Percentiles rank a stretch among this genome's conserved stretches.
phyloP scores from a whole-genome alignment of 768 basidiomycete species.

The Suillus occidentalis region DNA sequence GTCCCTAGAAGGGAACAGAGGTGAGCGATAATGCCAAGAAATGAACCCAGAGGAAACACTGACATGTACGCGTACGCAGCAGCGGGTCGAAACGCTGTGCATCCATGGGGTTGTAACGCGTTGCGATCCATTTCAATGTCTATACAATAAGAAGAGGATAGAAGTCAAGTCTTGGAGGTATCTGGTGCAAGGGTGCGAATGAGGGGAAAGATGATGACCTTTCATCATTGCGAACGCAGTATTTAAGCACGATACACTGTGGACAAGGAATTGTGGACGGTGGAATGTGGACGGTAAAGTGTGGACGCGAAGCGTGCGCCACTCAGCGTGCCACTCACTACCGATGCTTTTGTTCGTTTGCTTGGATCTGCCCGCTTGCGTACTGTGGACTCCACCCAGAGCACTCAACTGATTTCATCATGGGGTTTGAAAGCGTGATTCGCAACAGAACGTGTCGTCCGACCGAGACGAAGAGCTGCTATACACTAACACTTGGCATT shows the following conservation, averaged over 20 bases:
- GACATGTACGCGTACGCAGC: constrained; percentile 15
- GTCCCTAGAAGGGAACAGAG: constrained; percentile 18
- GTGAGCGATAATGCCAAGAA: constrained; percentile 19
- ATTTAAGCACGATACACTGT: not conserved
- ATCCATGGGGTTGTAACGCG: not conserved
- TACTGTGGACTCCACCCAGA: not conserved
- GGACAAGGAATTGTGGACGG: not conserved
- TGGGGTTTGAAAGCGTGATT: not conserved
- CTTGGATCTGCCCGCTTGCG: not conserved
- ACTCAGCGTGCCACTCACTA: not conserved
- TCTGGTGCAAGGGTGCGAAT: not conserved
- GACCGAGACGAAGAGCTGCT: not conserved
- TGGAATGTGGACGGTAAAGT: not conserved
- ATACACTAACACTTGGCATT: too few relatives aligned
- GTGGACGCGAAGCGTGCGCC: not conserved
- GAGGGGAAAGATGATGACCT: not conserved
- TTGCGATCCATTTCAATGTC: constrained; percentile 10
- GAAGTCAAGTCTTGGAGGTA: not conserved
- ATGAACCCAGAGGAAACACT: constrained; percentile 10
- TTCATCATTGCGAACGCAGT: not conserved
- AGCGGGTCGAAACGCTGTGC: not conserved
- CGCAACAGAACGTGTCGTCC: not conserved
- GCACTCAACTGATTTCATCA: not conserved
- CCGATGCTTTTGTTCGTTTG: not conserved
- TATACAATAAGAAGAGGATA: not conserved